A percentile compares a stretch with the other conserved stretches of the same genome.
phyloP scores from a whole-genome alignment of 768 basidiomycete genomes.

The Kwoniella dejecticola region DNA sequence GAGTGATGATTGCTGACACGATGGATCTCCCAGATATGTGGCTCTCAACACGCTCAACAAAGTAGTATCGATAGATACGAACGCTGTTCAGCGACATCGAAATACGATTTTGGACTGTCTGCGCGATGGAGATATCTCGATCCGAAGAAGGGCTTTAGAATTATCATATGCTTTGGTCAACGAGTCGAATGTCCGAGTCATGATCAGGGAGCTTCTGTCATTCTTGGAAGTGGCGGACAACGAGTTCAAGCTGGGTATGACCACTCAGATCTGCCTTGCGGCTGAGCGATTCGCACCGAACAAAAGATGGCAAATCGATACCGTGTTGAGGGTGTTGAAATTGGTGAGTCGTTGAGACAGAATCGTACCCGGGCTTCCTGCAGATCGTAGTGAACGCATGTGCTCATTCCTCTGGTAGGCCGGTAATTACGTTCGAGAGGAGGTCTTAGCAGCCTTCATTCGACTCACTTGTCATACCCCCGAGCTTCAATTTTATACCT shows the following conservation, averaged over 20 bases:
- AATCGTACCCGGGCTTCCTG: too few relatives aligned
- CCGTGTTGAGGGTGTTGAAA: slow-evolving; percentile 86
- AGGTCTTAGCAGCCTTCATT: slow-evolving; percentile 91
- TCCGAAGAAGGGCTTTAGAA: slow-evolving; percentile 92
- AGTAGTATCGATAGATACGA: slow-evolving; percentile 95
- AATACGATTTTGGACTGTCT: slow-evolving; percentile 99
- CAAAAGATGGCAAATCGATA: slow-evolving; percentile 99
- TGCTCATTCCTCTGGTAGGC: slow-evolving; percentile 62
- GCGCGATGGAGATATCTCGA: slow-evolving; percentile 98
- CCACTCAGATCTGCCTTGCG: slow-evolving; percentile 92
- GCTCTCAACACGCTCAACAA: slow-evolving; percentile 98
- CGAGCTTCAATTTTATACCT: slow-evolving; percentile 92
- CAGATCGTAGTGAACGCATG: neutral
- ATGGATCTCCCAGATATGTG: slow-evolving; percentile 96
- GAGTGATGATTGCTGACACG: too few relatives aligned
- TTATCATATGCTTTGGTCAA: slow-evolving; percentile 96
- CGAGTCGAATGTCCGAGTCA: slow-evolving; percentile 86
- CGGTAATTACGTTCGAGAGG: slow-evolving; percentile 96
- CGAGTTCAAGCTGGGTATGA: slow-evolving; percentile 97
- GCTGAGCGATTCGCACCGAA: slow-evolving; percentile 97
- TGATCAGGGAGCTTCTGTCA: slow-evolving; percentile 86
- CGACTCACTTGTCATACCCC: slow-evolving; percentile 95
- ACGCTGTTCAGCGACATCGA: slow-evolving; percentile 95
- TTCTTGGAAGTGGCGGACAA: slow-evolving; percentile 98
- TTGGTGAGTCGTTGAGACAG: slow-evolving; percentile 76